Evolutionary conservation across 768 basidiomycete species (phyloP), one percentile per base, ranked within the genome.

Genomic region (Lentinula sp.): DNA sequence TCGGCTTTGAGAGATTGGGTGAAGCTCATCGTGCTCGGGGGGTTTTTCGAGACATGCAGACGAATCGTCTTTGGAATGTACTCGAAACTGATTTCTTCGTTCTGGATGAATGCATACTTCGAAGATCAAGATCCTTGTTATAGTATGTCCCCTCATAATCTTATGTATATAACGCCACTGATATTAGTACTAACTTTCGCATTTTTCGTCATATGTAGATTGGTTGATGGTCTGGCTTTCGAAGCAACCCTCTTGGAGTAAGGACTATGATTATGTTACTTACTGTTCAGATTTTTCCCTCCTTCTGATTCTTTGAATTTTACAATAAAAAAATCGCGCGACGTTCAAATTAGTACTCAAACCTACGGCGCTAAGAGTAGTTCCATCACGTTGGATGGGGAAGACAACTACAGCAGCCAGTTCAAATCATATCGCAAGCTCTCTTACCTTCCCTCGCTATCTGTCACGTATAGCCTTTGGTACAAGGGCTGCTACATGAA

Each of bases 211-310:
- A 28, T 28, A 28, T 28, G 7, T 60, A 89, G 87, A 79, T 42
- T 91, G 89, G 89, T 77, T 90, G 66, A 80, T 88, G 79, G 71
- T 79, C 43, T 91, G 88, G 88, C 70, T 90, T 0, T 83, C 85
- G 4, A 77, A 78, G 56, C 83, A 84, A 45, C 79, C 84, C 18
- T 74, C 79, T n/a, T 89, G 85, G 85, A 72, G 79, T 81, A 62
- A 66, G 83, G 72, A 15, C 18, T 4, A 18, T 28, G 16, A 4
- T 36, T 12, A 32, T 52, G 37, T 42, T 42, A 23, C n/a, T 42
- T 64, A n/a, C n/a, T 42, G 28, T 28, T 28, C 28, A 28, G 28
- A 2, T 28, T 28, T 28, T 28, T 28, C 28, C 28, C 28, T 28
- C 28, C 28, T 28, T 28, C 6, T 16, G 46, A 5, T 37, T 42